These are phyloP conservation scores for Kwoniella sp. DNA, from an alignment of 768 basidiomycete genomes.

Conservation along the genomic window DNA sequence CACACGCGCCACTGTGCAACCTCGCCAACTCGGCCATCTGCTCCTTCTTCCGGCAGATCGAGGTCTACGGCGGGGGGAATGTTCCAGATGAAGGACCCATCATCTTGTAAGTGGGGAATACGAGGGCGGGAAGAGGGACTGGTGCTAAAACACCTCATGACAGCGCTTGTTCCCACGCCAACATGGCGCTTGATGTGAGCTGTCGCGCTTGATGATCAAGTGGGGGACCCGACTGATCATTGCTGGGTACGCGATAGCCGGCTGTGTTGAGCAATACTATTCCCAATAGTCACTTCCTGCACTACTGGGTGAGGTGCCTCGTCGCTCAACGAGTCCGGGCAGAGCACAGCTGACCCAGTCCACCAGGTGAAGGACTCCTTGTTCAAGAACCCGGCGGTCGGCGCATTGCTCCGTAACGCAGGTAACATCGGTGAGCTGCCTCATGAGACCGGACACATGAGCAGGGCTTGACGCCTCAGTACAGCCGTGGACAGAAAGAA, in stretches of 20 bases:
- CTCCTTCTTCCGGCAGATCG: conserved; percentile 85
- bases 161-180: conserved; percentile 82
- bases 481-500: conserved; percentile 85
- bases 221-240: too few relatives aligned
- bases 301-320: conserved; percentile 54
- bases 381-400: conserved; percentile 71
- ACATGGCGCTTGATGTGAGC: conserved; percentile 82
- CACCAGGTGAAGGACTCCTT: conserved; percentile 90
- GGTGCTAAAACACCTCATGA: too few relatives aligned
- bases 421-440: conserved; percentile 68
- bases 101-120: conserved; percentile 75
- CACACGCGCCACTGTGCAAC: conserved; percentile 65
- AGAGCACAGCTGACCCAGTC: conserved; percentile 38
- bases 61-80: conserved; percentile 79
- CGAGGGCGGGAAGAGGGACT: too few relatives aligned
- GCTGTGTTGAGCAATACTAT: conserved; percentile 65
- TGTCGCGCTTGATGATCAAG: too few relatives aligned
- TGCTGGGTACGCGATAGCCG: conserved; percentile 34
- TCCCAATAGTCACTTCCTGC: conserved; percentile 72
- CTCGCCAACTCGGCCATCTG: conserved; percentile 69
- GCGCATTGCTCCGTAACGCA: conserved; percentile 72
- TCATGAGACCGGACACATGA: neutral
- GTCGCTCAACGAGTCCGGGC: neutral
- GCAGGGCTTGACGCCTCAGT: neutral
- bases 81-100: conserved; percentile 84